Percentiles rank a stretch among this genome's conserved stretches.
These are phyloP conservation scores for Penicillium turbatum DNA, from an alignment of 495 filamentous ascomycete species.

Conservation along the genomic window DNA sequence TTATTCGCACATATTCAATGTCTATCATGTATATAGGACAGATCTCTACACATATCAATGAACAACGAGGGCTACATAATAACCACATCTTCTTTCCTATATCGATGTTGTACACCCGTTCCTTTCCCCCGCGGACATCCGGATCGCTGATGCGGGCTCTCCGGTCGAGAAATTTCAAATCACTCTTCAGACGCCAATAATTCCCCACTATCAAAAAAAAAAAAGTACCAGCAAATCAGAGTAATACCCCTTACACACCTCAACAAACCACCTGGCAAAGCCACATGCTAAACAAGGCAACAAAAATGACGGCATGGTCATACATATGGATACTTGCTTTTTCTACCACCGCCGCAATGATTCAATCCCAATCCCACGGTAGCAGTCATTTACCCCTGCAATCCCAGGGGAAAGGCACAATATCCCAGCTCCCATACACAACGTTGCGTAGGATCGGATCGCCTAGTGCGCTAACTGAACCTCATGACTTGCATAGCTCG, in stretches of 20 bases:
- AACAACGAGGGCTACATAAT: not conserved
- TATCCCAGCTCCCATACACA: too few species aligned
- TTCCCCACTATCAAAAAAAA: too few species aligned
- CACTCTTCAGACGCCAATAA: too few species aligned
- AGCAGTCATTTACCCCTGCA: not conserved
- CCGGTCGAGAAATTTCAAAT: too few species aligned
- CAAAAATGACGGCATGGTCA: not conserved
- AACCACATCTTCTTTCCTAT: not conserved
- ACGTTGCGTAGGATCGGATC: too few species aligned
- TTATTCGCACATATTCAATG: not conserved
- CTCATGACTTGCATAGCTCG: not conserved
- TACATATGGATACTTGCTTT: not conserved
- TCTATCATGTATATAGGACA: conserved; percentile 3
- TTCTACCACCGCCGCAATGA: conserved; percentile 3
- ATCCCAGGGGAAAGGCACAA: not conserved
- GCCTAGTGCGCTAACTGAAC: not conserved
- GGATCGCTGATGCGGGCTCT: not conserved
- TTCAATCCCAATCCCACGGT: conserved; percentile 4
- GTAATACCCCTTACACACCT: not conserved
- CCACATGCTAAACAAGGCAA: not conserved
- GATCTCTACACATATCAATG: not conserved
- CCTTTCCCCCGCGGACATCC: not conserved
- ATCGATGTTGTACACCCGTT: not conserved
- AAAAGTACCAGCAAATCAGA: not conserved
- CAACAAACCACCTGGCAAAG: too few species aligned